Evolutionary conservation across 257 asterid genomes (phyloP).

Genomic region (Nicotiana otophora): DNA sequence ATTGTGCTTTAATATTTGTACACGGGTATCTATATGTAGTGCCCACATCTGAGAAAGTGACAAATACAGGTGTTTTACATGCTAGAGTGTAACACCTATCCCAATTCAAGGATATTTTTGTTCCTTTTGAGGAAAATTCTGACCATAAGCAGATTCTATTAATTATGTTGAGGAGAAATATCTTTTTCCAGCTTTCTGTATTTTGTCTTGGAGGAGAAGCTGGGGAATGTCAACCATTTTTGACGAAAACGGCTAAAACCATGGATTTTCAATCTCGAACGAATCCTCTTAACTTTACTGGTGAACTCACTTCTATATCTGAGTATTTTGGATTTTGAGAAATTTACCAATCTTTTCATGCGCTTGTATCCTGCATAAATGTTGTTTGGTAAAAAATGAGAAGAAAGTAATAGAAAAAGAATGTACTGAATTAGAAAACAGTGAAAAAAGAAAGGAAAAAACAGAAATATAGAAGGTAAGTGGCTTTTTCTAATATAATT

Average conservation of each 20-base stretch:
- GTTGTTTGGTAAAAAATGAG: neutral
- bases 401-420: neutral
- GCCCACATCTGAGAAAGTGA: neutral
- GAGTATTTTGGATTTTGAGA: constrained; percentile 45
- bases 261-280: constrained; percentile 61
- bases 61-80: neutral
- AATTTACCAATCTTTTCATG: constrained; percentile 45
- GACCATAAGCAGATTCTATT: neutral
- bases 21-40: neutral
- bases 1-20: neutral
- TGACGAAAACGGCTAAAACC: constrained; percentile 47
- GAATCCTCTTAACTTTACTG: constrained; percentile 52
- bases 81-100: neutral
- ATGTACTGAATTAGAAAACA: neutral
- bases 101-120: neutral
- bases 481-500: neutral
- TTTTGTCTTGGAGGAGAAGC: constrained; percentile 46
- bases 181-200: constrained; percentile 43
- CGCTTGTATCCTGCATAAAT: constrained; percentile 44
- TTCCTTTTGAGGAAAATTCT: neutral
- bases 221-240: constrained; percentile 52
- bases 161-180: neutral
- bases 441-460: neutral
- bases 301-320: constrained; percentile 34
- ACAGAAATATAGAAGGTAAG: neutral